Percentiles rank a stretch among this genome's conserved stretches.
phyloP scores from a whole-genome alignment of 805 yeast genomes.

The Cyberlindnera mississippiensis region DNA sequence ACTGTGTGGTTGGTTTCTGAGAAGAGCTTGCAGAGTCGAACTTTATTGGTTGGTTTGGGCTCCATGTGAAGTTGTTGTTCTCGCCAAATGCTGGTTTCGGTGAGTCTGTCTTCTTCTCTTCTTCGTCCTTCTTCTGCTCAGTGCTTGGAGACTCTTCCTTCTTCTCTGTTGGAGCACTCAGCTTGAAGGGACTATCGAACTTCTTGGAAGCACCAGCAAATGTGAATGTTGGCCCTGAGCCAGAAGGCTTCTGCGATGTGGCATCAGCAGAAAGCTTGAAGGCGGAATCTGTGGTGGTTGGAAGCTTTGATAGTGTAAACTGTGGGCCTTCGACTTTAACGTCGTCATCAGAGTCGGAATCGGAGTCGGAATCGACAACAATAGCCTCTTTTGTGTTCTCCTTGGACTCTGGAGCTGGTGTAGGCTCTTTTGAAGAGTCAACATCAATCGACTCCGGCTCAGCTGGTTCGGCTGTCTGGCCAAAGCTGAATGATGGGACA shows the following conservation, averaged over 20 bases:
- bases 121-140: slow-evolving; percentile 5
- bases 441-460: not conserved
- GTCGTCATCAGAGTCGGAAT: slow-evolving; percentile 46
- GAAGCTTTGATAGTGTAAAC: slow-evolving; percentile 46
- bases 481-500: slow-evolving; percentile 16
- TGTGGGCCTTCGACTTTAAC: slow-evolving; percentile 71
- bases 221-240: slow-evolving; percentile 39
- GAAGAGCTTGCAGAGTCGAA: slow-evolving; percentile 8
- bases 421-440: slow-evolving; percentile 7
- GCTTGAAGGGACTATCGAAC: slow-evolving; percentile 32
- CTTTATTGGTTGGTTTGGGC: slow-evolving; percentile 22
- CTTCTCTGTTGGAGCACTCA: slow-evolving; percentile 17
- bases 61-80: slow-evolving; percentile 23
- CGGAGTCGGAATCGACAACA: slow-evolving; percentile 32
- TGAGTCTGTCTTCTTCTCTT: slow-evolving; percentile 4
- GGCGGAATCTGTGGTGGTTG: slow-evolving; percentile 47
- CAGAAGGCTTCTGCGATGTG: slow-evolving; percentile 22
- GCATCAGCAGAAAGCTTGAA: slow-evolving; percentile 38
- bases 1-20: slow-evolving; percentile 22
- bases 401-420: slow-evolving; percentile 15
- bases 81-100: slow-evolving; percentile 7
- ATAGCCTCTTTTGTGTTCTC: slow-evolving; percentile 14
- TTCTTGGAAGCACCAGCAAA: slow-evolving; percentile 30
- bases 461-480: slow-evolving; percentile 4
- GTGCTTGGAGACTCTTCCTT: slow-evolving; percentile 3